Conservation (phyloP, 768 basidiomycete genomes). For the Lentinus brumalis region DNA sequence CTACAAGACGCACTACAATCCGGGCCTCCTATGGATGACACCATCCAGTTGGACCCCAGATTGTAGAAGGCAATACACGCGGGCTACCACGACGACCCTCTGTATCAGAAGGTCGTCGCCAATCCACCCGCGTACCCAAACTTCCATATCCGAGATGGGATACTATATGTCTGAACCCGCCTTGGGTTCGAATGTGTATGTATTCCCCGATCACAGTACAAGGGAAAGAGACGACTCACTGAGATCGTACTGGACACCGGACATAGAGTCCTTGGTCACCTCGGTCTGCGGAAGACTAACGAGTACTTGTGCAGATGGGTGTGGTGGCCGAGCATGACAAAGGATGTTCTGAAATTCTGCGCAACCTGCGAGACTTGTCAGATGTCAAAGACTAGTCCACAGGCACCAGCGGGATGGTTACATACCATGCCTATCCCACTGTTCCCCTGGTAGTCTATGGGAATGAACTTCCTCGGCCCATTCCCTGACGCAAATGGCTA, state of each 20-base stretch:
- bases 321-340: slow-evolving; percentile 34
- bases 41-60: too few species aligned
- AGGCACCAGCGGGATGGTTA: slow-evolving; percentile 31
- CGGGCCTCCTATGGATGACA: too few species aligned
- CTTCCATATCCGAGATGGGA: too few species aligned
- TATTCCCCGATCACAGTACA: too few species aligned
- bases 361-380: slow-evolving; percentile 24
- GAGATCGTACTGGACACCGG: slow-evolving; percentile 30
- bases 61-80: too few species aligned
- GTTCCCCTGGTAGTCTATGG: slow-evolving; percentile 39
- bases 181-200: too few species aligned
- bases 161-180: too few species aligned
- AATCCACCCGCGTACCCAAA: too few species aligned
- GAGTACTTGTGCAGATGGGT: slow-evolving; percentile 36
- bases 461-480: slow-evolving; percentile 43
- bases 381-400: slow-evolving; percentile 13
- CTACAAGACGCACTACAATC: too few species aligned
- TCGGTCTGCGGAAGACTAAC: slow-evolving; percentile 28
- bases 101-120: too few species aligned
- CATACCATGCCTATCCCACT: slow-evolving; percentile 34
- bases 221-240: not conserved
- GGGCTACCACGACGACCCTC: too few species aligned
- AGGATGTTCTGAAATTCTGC: slow-evolving; percentile 22
- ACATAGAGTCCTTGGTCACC: slow-evolving; percentile 36
- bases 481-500: slow-evolving; percentile 31